Evolutionary conservation across 225 moss, liverwort and hornwort species (phyloP).

Genomic region (Pseudisothecium myosuroides): DNA sequence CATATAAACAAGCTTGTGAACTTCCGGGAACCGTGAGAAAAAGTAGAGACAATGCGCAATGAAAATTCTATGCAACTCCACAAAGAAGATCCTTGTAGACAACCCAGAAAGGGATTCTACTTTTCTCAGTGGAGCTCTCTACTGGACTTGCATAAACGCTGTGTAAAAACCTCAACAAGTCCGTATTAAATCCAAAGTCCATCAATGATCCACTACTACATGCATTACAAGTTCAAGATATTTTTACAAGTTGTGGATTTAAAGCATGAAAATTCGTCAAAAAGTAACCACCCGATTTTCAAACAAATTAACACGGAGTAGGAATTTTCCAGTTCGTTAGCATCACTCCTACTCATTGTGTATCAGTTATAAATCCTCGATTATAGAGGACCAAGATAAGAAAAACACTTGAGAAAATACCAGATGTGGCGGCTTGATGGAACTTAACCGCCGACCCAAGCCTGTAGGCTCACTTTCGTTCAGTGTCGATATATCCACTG

Average conservation of each 20-base stretch:
- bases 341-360: not conserved
- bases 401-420: constrained; percentile 6
- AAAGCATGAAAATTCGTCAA: not conserved
- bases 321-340: not conserved
- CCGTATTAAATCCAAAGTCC: not conserved
- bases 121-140: not conserved
- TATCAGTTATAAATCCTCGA: not conserved
- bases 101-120: not conserved
- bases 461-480: not conserved
- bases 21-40: not conserved
- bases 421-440: constrained; percentile 17
- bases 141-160: not conserved
- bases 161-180: not conserved
- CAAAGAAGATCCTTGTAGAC: not conserved
- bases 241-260: not conserved
- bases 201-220: not conserved
- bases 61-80: not conserved
- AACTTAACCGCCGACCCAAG: constrained; percentile 16
- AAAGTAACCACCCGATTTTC: not conserved
- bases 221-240: not conserved
- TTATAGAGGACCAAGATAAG: not conserved
- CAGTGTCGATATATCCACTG: not conserved
- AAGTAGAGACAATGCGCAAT: not conserved
- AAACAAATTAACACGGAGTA: not conserved
- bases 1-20: not conserved